Base-by-base conservation (phyloP, 805 yeast genomes). In the Ogataea methylovora region DNA sequence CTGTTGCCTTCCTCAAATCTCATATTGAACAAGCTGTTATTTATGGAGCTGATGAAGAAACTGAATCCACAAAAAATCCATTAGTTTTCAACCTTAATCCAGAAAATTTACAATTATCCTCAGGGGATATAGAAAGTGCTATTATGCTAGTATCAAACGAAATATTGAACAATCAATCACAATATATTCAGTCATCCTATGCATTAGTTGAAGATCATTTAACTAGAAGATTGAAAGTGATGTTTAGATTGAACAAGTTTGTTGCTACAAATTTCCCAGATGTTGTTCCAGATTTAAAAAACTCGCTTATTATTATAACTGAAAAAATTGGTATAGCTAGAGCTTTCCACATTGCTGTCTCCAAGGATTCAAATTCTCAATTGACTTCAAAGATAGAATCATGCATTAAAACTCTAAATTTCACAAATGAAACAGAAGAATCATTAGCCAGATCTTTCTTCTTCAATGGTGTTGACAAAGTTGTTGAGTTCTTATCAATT, bases 21-120 rank as follows among this genome's bases (percentile, higher is more conserved):
- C 88, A 79, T 45, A 73, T 90, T 16, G 92, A 82, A 44, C 97
- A 88, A 56, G 95, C 88, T 0, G 73, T 88, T 1, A 81, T 79
- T 46, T 83, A 74, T 41, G 69, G 75, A 2, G 28, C 21, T 19
- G 24, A 31, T 5, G 16, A 14, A 13, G 13, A 24, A 24, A 12
- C n/a, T 24, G 13, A 12, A 12, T 13, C 13, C 9, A 18, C 5
- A 25, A 30, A 7, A 24, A 30, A 30, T 3, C 46, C 48, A 6
- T 29, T 56, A 14, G 27, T 39, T 11, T 54, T 47, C 38, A 32
- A 42, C 26, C 22, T 54, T 5, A 32, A 52, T 3, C 69, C 65
- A 11, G 56, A 73, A 4, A 65, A 67, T 8, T 56, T 76, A 36
- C 32, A 37, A 8, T 28, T 46, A 8, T 67, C 68, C 20, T 39